These are phyloP conservation scores for Penicillium sp. DNA, from an alignment of 2,329 filamentous ascomycete species.

Conservation along the genomic window DNA sequence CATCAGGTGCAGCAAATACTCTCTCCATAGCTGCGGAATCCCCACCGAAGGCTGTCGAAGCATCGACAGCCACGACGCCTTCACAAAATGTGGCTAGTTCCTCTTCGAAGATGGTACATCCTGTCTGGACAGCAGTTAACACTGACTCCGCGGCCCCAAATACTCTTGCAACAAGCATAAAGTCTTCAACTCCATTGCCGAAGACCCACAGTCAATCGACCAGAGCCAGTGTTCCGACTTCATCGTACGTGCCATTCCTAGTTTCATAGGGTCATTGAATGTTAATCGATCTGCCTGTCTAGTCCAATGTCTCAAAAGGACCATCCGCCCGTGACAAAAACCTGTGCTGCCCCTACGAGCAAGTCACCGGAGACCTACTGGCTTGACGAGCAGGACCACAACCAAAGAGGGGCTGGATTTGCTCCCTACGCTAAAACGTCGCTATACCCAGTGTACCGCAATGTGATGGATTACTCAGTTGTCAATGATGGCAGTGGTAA, in stretches of 20 bases:
- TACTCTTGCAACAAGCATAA: not conserved
- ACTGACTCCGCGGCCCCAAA: not conserved
- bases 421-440: constrained; percentile 20
- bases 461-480: constrained; percentile 27
- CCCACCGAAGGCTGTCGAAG: no score
- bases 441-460: constrained; percentile 27
- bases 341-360: constrained; percentile 12
- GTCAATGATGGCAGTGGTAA: constrained; percentile 26
- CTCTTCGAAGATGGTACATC: not conserved
- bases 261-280: not conserved
- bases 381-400: constrained; percentile 29
- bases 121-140: not conserved
- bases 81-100: not conserved
- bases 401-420: constrained; percentile 19
- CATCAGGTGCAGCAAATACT: not conserved
- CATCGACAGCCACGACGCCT: not conserved
- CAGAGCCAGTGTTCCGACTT: not conserved
- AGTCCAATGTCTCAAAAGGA: not conserved
- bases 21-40: not conserved
- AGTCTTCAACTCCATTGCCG: not conserved
- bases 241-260: not conserved
- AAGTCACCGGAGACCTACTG: constrained; percentile 17
- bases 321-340: constrained; percentile 8
- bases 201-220: not conserved
- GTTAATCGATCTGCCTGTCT: not conserved